A percentile compares a stretch with the other conserved stretches of the same genome.
phyloP scores from a whole-genome alignment of 1,284 basidiomycete species.

The Phellinidium pouzarii region DNA sequence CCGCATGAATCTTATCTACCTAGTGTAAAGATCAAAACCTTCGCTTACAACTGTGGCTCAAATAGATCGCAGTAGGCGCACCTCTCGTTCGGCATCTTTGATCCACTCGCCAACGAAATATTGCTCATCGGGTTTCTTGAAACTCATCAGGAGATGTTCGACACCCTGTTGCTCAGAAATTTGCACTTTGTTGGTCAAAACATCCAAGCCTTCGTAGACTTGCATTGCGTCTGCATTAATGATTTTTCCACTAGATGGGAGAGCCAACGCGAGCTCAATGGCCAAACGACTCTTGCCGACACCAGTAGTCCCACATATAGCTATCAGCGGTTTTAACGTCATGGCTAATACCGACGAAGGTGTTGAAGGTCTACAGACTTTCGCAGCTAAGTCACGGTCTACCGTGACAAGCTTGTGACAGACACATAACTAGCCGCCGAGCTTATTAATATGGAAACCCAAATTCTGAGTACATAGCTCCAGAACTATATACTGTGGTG shows the following conservation, averaged over 20 bases:
- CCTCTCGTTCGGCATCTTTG: conserved; percentile 61
- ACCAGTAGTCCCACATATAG: conserved; percentile 92
- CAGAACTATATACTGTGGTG: too few relatives aligned
- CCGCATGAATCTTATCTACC: conserved; percentile 64
- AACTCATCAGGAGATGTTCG: conserved; percentile 84
- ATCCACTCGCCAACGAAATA: conserved; percentile 88
- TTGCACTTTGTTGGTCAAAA: conserved; percentile 94
- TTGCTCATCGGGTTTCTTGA: conserved; percentile 80
- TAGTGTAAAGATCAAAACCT: conserved; percentile 27
- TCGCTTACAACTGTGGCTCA: too few relatives aligned
- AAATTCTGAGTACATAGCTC: too few relatives aligned
- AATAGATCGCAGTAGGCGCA: conserved; percentile 31
- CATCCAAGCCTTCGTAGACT: conserved; percentile 88
- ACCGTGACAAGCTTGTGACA: too few relatives aligned
- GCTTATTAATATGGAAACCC: too few relatives aligned
- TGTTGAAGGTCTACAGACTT: too few relatives aligned
- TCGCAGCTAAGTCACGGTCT: too few relatives aligned
- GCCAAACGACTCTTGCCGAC: conserved; percentile 95
- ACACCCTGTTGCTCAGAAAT: conserved; percentile 71
- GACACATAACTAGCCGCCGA: too few relatives aligned
- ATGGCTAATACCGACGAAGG: too few relatives aligned
- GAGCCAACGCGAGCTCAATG: conserved; percentile 70
- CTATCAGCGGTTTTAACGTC: conserved; percentile 57
- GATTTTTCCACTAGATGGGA: conserved; percentile 50
- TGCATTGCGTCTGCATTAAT: conserved; percentile 99